Conservation (phyloP, 805 yeast genomes). For the Schizosaccharomyces octosporus region DNA sequence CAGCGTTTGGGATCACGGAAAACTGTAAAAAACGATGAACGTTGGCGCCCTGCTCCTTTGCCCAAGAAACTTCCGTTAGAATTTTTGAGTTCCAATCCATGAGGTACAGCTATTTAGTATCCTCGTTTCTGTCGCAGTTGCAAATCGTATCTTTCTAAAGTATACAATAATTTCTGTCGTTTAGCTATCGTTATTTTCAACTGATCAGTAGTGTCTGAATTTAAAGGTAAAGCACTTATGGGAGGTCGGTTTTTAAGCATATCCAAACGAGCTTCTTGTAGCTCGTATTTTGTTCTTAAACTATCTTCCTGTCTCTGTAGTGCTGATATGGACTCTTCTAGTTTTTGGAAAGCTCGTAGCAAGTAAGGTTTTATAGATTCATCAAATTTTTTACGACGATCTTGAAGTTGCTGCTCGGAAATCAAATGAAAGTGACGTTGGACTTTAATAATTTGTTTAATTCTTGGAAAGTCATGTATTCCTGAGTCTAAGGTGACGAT, state of each 20-base stretch:
- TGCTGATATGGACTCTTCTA: not conserved
- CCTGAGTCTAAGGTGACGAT: not conserved
- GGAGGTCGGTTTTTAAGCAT: not conserved
- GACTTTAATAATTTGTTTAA: not conserved
- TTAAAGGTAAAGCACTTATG: not conserved
- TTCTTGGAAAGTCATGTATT: not conserved
- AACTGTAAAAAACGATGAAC: not conserved
- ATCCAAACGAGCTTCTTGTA: not conserved
- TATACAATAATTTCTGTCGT: not conserved
- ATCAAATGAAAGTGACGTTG: not conserved
- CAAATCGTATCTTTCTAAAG: not conserved
- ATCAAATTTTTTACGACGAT: not conserved
- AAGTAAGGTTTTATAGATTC: not conserved
- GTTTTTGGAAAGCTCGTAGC: not conserved
- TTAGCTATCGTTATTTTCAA: not conserved
- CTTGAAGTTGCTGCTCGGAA: not conserved
- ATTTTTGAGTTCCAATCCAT: not conserved
- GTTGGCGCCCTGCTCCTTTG: not conserved
- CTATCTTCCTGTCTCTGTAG: not conserved
- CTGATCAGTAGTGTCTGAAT: not conserved
- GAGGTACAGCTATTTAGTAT: not conserved
- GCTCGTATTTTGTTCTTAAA: not conserved
- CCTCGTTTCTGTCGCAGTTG: not conserved
- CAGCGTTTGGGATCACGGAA: not conserved
- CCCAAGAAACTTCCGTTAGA: not conserved